A percentile compares a stretch with the other conserved stretches of the same genome.
Conservation (phyloP, 208 protist species). For the Acanthamoeba quina region DNA sequence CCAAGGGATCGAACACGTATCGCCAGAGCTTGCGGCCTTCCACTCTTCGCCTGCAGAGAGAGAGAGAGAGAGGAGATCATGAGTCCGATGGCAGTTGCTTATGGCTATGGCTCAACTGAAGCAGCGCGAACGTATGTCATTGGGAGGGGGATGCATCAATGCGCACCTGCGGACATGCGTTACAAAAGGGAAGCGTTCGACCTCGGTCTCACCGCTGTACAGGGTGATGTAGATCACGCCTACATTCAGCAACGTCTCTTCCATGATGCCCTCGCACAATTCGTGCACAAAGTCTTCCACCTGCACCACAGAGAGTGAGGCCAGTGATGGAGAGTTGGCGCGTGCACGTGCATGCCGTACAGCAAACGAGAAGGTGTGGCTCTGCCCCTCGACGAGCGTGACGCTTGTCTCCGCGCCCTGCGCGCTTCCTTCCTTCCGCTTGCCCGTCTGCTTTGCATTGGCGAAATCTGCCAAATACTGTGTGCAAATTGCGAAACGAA, state of each 20-base stretch:
- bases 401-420: neutral
- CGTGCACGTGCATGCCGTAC: neutral
- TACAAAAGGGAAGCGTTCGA: slow-evolving; percentile 53
- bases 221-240: slow-evolving; percentile 54
- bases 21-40: slow-evolving; percentile 54
- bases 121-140: too few species aligned
- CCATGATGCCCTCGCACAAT: slow-evolving; percentile 3
- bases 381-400: neutral
- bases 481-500: neutral
- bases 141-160: neutral
- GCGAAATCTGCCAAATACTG: slow-evolving; percentile 28
- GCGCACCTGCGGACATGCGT: slow-evolving; percentile 24
- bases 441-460: neutral
- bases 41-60: slow-evolving; percentile 5
- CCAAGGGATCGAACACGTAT: slow-evolving; percentile 62
- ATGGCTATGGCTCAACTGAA: too few species aligned
- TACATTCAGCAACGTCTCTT: slow-evolving; percentile 47
- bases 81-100: neutral
- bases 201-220: slow-evolving; percentile 40
- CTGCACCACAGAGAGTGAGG: neutral
- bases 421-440: neutral
- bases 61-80: neutral
- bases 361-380: neutral
- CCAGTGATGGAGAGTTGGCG: neutral
- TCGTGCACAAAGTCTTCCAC: slow-evolving; percentile 1